Conservation (phyloP, 805 yeast species). For the Kluyveromyces nonfermentans region DNA sequence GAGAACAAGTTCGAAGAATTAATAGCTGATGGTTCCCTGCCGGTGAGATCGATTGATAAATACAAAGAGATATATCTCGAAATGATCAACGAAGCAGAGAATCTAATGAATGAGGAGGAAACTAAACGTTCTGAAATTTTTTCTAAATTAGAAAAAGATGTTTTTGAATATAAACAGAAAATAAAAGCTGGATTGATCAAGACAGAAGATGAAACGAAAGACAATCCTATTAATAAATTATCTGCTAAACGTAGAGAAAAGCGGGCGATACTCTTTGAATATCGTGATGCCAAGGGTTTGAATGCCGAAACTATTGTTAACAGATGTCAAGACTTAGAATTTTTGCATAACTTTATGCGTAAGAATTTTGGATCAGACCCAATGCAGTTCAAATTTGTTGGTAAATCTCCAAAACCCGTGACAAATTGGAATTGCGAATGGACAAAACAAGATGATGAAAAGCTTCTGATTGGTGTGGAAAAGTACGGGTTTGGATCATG, state of each 20-base stretch:
- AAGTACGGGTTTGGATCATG: slow-evolving; percentile 96
- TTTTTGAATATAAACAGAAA: slow-evolving; percentile 43
- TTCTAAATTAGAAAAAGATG: slow-evolving; percentile 51
- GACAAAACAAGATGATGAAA: slow-evolving; percentile 76
- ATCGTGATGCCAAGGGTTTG: slow-evolving; percentile 74
- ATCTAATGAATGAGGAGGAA: slow-evolving; percentile 56
- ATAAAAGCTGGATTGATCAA: slow-evolving; percentile 30
- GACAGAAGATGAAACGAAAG: slow-evolving; percentile 25
- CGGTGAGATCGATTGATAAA: slow-evolving; percentile 73
- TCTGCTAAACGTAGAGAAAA: slow-evolving; percentile 69
- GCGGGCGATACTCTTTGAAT: slow-evolving; percentile 83
- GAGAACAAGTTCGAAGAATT: slow-evolving; percentile 70
- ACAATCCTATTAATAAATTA: slow-evolving; percentile 44
- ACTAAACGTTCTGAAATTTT: slow-evolving; percentile 46
- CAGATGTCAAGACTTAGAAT: slow-evolving; percentile 77
- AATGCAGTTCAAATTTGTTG: slow-evolving; percentile 46
- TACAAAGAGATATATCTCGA: slow-evolving; percentile 73
- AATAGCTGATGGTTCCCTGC: slow-evolving; percentile 80
- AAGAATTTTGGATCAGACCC: slow-evolving; percentile 47
- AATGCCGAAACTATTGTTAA: slow-evolving; percentile 82
- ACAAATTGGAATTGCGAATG: slow-evolving; percentile 89
- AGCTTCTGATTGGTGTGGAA: slow-evolving; percentile 74
- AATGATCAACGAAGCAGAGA: slow-evolving; percentile 51
- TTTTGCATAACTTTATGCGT: slow-evolving; percentile 46
- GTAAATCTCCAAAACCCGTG: slow-evolving; percentile 61